Base-by-base conservation (phyloP, 2,329 filamentous ascomycete species). In the Myriosclerotinia curreyana region DNA sequence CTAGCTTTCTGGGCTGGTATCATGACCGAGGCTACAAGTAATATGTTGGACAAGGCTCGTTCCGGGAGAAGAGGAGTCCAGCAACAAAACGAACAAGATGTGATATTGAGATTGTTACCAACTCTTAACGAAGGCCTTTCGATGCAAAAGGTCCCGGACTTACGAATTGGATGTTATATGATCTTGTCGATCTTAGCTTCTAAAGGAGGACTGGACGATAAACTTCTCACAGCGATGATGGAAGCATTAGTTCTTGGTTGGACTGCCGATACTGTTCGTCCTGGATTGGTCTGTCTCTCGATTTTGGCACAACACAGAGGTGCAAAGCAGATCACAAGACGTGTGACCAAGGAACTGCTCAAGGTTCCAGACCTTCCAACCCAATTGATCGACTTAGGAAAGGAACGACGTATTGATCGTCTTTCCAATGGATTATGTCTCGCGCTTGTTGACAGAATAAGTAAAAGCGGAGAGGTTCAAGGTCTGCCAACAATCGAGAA, bases 1-100 rank as follows among this genome's bases (percentile, higher is more conserved):
- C 78, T 96, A 62, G 89, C 91, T 0, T 97, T 99, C 75, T 99
- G 95, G 94, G 92, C 90, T 5, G 89, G 92, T 53, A 82, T 97
- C 60, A 88, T 90, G 75, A 91, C 92, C 0, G 93, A 99, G 76
- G 87, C 93, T 14, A 83, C 96, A 65, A 90, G 91, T 67, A 88
- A 87, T 38, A 92, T 95, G 80, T 78, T 98, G 65, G 91, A 96
- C 71, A 84, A 83, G 62, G 83, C 87, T 66, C 86, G 85, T 69
- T 93, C 92, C 1, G 93, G 93, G 61, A 83, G 92, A 68, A 83
- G 83, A 69, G 85, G 86, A 66, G 82, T 96, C 5, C 90, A 96
- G 75, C 83, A 84, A 70, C 88, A 95, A 72, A 90, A 92, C 70
- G 88, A 93, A 69, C 90, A 96, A 73, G 86, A 89, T 71, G 76